These are phyloP conservation scores for Ophioceras dolichostomum DNA, from an alignment of 2,329 filamentous ascomycete species.

Conservation along the genomic window DNA sequence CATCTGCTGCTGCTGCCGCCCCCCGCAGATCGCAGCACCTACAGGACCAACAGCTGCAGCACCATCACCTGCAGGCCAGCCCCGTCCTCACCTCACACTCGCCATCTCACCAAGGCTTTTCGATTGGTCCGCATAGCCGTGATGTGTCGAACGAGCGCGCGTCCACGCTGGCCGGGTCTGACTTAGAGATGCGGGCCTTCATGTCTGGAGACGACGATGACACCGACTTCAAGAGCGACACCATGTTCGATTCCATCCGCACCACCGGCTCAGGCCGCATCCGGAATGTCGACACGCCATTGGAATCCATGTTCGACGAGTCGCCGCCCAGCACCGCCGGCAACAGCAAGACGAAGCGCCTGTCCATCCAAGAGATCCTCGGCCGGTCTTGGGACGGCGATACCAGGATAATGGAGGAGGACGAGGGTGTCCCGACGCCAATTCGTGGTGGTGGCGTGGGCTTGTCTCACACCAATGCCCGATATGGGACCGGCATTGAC, in stretches of 20 bases:
- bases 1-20: conserved; percentile 16
- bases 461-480: conserved; percentile 8
- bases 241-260: conserved; percentile 63
- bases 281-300: conserved; percentile 54
- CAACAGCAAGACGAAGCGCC: conserved; percentile 37
- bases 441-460: conserved; percentile 16
- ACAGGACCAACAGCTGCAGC: conserved; percentile 5
- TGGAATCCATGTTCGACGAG: conserved; percentile 75
- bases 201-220: conserved; percentile 65
- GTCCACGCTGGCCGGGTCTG: conserved; percentile 58
- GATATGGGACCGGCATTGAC: conserved; percentile 7
- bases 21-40: conserved; percentile 9
- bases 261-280: conserved; percentile 57
- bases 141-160: conserved; percentile 34
- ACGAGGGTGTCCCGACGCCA: conserved; percentile 43
- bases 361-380: conserved; percentile 48
- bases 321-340: conserved; percentile 50
- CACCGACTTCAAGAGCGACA: conserved; percentile 68
- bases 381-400: conserved; percentile 41
- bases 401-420: conserved; percentile 49
- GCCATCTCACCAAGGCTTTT: conserved; percentile 9
- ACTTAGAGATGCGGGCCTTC: conserved; percentile 52
- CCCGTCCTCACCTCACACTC: conserved; percentile 10
- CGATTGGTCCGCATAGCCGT: conserved; percentile 26
- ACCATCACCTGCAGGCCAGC: conserved; percentile 1